Conservation (phyloP, 306 rosid species). For the Myrica gale region DNA sequence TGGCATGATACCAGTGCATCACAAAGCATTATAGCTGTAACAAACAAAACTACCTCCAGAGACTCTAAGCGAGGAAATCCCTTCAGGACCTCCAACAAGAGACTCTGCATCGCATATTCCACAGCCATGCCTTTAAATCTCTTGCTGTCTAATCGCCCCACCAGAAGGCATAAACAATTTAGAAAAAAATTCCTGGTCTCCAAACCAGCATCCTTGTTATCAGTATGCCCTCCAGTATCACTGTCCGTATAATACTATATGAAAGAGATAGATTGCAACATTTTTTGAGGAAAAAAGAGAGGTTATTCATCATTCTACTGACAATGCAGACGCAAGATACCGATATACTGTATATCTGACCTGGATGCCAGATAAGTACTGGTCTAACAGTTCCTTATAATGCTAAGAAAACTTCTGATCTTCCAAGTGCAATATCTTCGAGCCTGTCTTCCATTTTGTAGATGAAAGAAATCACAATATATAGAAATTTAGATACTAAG, state of each 20-base stretch:
- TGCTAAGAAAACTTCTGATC: constrained; percentile 54
- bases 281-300: constrained; percentile 6
- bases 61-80: constrained; percentile 61
- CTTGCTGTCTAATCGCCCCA: constrained; percentile 75
- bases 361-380: constrained; percentile 87
- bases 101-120: constrained; percentile 64
- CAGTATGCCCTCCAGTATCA: constrained; percentile 42
- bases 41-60: constrained; percentile 60
- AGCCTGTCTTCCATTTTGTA: constrained; percentile 54
- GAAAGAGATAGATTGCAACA: constrained; percentile 11
- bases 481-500: constrained; percentile 12
- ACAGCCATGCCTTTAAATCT: constrained; percentile 53
- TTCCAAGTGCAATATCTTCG: constrained; percentile 69
- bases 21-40: constrained; percentile 10
- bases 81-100: constrained; percentile 53
- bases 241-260: constrained; percentile 68
- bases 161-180: constrained; percentile 77
- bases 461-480: constrained; percentile 33
- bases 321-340: constrained; percentile 11
- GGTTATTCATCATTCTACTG: constrained; percentile 14
- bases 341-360: constrained; percentile 31
- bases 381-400: constrained; percentile 73
- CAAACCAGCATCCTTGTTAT: constrained; percentile 53
- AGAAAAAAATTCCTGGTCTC: constrained; percentile 82
- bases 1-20: no score